Evolutionary conservation across 768 basidiomycete genomes (phyloP).

Genomic region (Lactarius evosmus): DNA sequence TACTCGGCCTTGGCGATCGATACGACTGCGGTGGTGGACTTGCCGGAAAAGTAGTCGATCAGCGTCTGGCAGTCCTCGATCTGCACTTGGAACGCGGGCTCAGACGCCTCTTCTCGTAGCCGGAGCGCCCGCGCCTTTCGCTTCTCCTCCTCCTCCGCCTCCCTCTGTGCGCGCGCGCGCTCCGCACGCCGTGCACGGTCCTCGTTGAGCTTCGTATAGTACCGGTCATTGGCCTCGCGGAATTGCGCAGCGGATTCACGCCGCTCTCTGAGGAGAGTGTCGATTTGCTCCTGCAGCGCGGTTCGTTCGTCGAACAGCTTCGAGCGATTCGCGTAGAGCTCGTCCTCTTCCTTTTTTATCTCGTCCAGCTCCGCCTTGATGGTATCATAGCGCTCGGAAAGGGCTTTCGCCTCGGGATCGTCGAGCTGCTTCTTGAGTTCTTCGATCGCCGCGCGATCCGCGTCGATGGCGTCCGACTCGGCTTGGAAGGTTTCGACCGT

Average conservation of each 20-base stretch:
- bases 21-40: constrained; percentile 49
- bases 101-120: constrained; percentile 84
- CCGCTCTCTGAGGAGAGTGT: constrained; percentile 68
- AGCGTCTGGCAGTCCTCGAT: constrained; percentile 97
- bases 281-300: constrained; percentile 62
- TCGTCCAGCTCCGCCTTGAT: constrained; percentile 84
- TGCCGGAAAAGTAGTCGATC: constrained; percentile 79
- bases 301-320: constrained; percentile 89
- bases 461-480: constrained; percentile 77
- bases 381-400: constrained; percentile 74
- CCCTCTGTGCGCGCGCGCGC: constrained; percentile 67
- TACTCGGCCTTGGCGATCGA: constrained; percentile 43
- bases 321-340: constrained; percentile 71
- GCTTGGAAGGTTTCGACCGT: constrained; percentile 78
- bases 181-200: constrained; percentile 84
- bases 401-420: constrained; percentile 83
- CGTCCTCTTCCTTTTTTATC: constrained; percentile 83
- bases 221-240: constrained; percentile 81
- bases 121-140: constrained; percentile 75
- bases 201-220: constrained; percentile 81
- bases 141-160: constrained; percentile 73
- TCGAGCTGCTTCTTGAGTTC: constrained; percentile 81
- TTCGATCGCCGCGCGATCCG: constrained; percentile 69
- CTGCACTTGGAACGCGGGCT: constrained; percentile 86
- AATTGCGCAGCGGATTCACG: constrained; percentile 67